These are phyloP conservation scores for Salinomyces thailandicus DNA, from an alignment of 2,329 filamentous ascomycete species.

Conservation along the genomic window DNA sequence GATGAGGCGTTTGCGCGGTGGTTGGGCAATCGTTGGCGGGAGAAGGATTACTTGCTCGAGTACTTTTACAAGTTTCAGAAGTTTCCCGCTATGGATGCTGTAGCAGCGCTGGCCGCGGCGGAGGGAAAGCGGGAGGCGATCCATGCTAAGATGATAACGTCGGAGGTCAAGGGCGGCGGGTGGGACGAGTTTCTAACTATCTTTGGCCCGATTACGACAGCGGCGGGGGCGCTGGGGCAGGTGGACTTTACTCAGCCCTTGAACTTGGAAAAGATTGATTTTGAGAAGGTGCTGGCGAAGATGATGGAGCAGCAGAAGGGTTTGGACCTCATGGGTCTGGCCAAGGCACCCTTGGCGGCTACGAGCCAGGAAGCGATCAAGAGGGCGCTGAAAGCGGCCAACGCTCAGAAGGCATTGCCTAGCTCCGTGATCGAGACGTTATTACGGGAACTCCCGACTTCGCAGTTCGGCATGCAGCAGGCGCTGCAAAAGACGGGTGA, in stretches of 20 bases:
- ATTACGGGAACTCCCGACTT: constrained; percentile 18
- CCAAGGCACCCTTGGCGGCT: constrained; percentile 17
- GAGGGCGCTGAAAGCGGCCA: constrained; percentile 22
- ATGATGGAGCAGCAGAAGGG: constrained; percentile 25
- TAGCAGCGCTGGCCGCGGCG: constrained; percentile 27
- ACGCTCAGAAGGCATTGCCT: constrained; percentile 20
- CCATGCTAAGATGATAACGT: constrained; percentile 36
- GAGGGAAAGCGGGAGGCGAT: constrained; percentile 27
- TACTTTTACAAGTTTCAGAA: constrained; percentile 62
- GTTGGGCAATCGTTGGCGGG: constrained; percentile 77
- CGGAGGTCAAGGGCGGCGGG: constrained; percentile 39
- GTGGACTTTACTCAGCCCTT: constrained; percentile 31
- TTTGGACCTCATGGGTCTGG: constrained; percentile 19
- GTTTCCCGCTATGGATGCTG: constrained; percentile 59
- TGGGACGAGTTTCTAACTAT: constrained; percentile 44
- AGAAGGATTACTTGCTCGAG: constrained; percentile 84
- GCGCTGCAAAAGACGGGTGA: constrained; percentile 16
- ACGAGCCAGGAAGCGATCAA: constrained; percentile 23
- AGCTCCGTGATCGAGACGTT: constrained; percentile 19
- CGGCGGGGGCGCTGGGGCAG: constrained; percentile 37
- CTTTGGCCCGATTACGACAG: constrained; percentile 41
- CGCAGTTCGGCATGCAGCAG: constrained; percentile 22
- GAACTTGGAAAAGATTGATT: too few relatives aligned
- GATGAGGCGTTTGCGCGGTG: constrained; percentile 68
- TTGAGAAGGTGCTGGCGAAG: constrained; percentile 25